Percentiles rank a stretch among this genome's conserved stretches.
Evolutionary conservation across 148 eudicot species (phyloP).

Genomic region (Polygonum maritimum): DNA sequence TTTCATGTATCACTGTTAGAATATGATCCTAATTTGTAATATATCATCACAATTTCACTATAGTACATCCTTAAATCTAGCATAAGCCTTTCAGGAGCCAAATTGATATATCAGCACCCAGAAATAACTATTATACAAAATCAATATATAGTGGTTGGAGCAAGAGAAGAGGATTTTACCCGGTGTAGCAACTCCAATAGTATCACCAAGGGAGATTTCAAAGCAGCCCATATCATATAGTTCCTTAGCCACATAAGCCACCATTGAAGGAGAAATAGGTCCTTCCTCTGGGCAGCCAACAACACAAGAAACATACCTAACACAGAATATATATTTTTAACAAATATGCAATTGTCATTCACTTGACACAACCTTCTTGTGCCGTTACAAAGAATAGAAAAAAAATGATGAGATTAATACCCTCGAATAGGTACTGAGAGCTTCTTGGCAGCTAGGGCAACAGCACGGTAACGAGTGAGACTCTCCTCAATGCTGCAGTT

Average conservation of each 20-base stretch:
- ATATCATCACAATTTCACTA: background rate
- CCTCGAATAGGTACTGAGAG: slow-evolving; percentile 81
- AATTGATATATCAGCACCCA: background rate
- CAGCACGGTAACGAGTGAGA: slow-evolving; percentile 67
- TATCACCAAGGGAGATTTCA: slow-evolving; percentile 91
- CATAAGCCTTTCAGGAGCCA: background rate
- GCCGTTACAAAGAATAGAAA: background rate
- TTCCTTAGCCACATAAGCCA: slow-evolving; percentile 84
- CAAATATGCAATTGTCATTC: background rate
- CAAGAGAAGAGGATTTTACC: slow-evolving; percentile 29
- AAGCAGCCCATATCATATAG: slow-evolving; percentile 92
- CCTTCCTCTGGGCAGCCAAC: slow-evolving; percentile 98
- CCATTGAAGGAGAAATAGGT: slow-evolving; percentile 62
- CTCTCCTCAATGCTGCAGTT: slow-evolving; percentile 90
- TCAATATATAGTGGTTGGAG: too few species aligned
- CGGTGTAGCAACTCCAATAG: slow-evolving; percentile 81
- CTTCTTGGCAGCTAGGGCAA: slow-evolving; percentile 62
- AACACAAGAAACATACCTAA: slow-evolving; percentile 84
- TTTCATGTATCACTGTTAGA: background rate
- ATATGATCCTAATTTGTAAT: background rate
- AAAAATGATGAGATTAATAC: slow-evolving; percentile 23
- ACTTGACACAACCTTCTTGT: background rate
- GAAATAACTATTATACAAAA: background rate
- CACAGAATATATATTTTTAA: background rate
- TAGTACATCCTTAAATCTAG: background rate